Conservation (phyloP, 176 grass and related monocot genomes). For the Oryza longistaminata region DNA sequence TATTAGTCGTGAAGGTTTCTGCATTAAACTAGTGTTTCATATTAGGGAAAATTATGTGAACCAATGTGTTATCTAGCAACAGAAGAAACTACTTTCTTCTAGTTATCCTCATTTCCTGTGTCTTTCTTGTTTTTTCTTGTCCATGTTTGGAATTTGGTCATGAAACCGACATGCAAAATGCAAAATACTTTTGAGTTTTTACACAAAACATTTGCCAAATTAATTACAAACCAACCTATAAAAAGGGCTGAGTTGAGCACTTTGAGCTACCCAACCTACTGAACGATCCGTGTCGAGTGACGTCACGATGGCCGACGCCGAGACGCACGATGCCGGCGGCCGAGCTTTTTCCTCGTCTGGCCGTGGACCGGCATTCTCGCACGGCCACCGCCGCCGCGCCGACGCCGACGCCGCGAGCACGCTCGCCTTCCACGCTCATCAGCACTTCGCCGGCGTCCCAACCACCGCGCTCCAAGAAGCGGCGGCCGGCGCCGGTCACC, state of each 20-base stretch:
- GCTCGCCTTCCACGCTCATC: constrained; percentile 10
- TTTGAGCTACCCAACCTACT: background rate
- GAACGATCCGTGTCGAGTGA: constrained; percentile 2
- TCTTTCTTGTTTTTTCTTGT: too few species aligned
- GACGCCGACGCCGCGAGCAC: background rate
- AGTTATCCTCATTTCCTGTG: too few species aligned
- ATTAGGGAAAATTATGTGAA: too few species aligned
- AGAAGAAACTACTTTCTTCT: too few species aligned
- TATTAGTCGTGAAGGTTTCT: background rate
- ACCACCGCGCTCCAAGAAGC: constrained; percentile 38
- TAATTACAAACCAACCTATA: too few species aligned
- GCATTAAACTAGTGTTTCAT: background rate
- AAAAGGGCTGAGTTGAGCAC: background rate
- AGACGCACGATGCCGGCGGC: background rate
- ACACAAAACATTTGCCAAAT: too few species aligned
- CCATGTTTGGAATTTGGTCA: too few species aligned
- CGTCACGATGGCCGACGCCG: background rate
- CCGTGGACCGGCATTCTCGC: constrained; percentile 40
- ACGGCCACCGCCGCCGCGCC: background rate
- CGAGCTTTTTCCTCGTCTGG: constrained; percentile 46
- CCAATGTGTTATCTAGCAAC: too few species aligned
- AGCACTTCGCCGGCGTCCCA: constrained; percentile 6
- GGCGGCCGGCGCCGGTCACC: background rate
- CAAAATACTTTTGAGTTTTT: too few species aligned
- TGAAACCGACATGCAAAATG: too few species aligned